A percentile compares a stretch with the other conserved stretches of the same genome.
These are phyloP conservation scores for Pichia sp. DNA, from an alignment of 1,139 yeast genomes.

Conservation along the genomic window DNA sequence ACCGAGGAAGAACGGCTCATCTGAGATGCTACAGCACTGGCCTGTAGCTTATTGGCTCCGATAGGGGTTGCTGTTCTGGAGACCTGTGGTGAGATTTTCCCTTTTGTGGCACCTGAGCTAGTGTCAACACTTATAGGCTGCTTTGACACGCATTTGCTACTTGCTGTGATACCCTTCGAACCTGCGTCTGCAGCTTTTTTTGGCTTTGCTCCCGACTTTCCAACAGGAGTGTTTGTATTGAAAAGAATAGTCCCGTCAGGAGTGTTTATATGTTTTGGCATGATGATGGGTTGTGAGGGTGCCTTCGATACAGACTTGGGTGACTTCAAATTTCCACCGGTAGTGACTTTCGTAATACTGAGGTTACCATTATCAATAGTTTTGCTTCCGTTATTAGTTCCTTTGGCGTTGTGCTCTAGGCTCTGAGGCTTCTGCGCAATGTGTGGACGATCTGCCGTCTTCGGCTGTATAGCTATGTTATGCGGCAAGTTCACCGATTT, in stretches of 20 bases:
- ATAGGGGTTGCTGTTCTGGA: not conserved
- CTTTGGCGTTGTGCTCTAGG: too few species aligned
- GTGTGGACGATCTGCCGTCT: not conserved
- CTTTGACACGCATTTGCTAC: not conserved
- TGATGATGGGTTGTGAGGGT: not conserved
- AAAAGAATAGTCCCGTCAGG: slow-evolving; percentile 13
- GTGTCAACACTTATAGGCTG: not conserved
- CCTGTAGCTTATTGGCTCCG: not conserved
- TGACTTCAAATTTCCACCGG: not conserved
- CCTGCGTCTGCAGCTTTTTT: not conserved
- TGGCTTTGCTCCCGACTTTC: slow-evolving; percentile 3
- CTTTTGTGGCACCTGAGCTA: not conserved
- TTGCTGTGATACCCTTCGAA: not conserved
- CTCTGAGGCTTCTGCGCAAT: not conserved
- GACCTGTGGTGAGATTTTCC: slow-evolving; percentile 4
- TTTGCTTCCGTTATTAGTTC: not conserved
- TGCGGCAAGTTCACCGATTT: not conserved
- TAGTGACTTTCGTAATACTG: not conserved
- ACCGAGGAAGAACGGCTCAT: slow-evolving; percentile 1
- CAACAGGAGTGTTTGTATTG: not conserved
- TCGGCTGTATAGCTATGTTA: not conserved
- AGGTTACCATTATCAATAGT: not conserved
- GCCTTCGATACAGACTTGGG: not conserved
- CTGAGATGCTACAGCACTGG: not conserved
- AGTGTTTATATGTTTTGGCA: slow-evolving; percentile 14